Conservation (phyloP, 345 rosid genomes). For the Salix caprea region DNA sequence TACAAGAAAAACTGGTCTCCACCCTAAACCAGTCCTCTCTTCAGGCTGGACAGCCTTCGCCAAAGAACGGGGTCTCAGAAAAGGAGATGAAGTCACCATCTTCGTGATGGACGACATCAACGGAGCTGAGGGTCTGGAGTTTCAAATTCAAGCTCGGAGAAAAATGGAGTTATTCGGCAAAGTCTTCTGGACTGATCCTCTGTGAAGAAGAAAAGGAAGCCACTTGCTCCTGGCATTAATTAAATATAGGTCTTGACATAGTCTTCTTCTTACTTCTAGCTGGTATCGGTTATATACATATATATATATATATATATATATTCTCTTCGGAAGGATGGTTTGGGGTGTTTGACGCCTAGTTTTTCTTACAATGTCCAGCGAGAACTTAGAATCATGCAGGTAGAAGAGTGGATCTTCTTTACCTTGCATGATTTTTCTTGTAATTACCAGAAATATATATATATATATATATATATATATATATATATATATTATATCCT, state of each 20-base stretch:
- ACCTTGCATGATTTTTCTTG: not conserved
- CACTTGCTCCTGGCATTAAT: no score
- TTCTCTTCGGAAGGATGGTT: not conserved
- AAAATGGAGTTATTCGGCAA: not conserved
- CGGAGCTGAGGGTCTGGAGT: not conserved
- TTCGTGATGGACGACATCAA: not conserved
- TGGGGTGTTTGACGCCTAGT: not conserved
- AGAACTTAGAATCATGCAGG: not conserved
- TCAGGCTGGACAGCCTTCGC: not conserved
- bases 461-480: no score
- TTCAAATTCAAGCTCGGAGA: not conserved
- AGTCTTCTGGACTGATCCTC: not conserved
- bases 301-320: no score
- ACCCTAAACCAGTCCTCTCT: not conserved
- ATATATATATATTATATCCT: no score
- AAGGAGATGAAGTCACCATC: not conserved
- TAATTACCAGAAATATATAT: not conserved
- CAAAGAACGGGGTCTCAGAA: not conserved
- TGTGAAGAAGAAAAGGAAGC: not conserved
- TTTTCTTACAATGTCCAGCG: not conserved
- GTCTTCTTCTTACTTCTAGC: not conserved
- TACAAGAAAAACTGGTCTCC: not conserved
- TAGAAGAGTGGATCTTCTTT: not conserved
- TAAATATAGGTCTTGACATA: no score
- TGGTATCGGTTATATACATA: not conserved